These are phyloP conservation scores for Friedmanniomyces endolithicus DNA, from an alignment of 495 filamentous ascomycete species.

Conservation along the genomic window DNA sequence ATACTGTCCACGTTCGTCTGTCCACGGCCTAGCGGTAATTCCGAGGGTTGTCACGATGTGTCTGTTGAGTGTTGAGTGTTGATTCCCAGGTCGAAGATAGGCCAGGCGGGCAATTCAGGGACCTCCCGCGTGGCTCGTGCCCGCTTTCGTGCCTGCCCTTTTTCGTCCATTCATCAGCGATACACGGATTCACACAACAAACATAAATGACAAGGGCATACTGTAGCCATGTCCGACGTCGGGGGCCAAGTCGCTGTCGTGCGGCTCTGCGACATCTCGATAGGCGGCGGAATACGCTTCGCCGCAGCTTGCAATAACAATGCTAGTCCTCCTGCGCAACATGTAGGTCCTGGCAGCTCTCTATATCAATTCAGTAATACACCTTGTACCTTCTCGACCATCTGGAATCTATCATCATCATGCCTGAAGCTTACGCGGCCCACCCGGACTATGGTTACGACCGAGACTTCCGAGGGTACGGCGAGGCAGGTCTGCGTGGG, in stretches of 20 bases:
- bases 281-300: background rate
- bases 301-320: background rate
- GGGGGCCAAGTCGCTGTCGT: background rate
- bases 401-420: background rate
- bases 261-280: background rate
- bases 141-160: too few relatives aligned
- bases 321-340: background rate
- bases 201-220: too few relatives aligned
- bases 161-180: too few relatives aligned
- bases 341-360: background rate
- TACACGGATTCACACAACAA: too few relatives aligned
- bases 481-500: slow-evolving; percentile 24
- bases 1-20: too few relatives aligned
- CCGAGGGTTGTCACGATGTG: too few relatives aligned
- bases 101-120: too few relatives aligned
- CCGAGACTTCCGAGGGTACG: slow-evolving; percentile 28
- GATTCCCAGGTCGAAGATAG: too few relatives aligned
- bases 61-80: too few relatives aligned
- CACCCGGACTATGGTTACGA: slow-evolving; percentile 16
- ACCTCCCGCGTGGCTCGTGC: too few relatives aligned
- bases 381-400: background rate
- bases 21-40: too few relatives aligned
- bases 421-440: background rate
- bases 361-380: background rate
- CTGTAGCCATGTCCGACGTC: background rate